Conservation (phyloP, 2,329 filamentous ascomycete genomes). For the Claviceps humidiphila region DNA sequence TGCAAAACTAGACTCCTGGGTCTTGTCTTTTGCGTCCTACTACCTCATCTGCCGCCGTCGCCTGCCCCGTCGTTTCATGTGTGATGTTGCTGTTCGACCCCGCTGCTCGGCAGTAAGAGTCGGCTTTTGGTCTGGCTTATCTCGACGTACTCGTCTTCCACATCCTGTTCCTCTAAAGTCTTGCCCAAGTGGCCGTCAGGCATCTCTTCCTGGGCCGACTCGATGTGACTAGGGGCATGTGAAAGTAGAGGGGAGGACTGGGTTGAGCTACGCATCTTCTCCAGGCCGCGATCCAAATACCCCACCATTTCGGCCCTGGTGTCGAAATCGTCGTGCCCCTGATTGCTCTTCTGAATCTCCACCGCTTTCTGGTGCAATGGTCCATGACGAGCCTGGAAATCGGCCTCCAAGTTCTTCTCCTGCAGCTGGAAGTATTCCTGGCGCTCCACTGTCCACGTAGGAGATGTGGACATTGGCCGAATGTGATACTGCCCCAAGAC, state of each 20-base stretch:
- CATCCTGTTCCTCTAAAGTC: conserved; percentile 12
- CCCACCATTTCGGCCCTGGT: conserved; percentile 34
- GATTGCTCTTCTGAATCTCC: conserved; percentile 17
- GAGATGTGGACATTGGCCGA: conserved; percentile 23
- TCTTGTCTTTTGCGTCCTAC: neutral
- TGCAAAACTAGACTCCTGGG: neutral
- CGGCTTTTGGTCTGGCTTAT: conserved; percentile 16
- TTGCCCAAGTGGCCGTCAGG: conserved; percentile 17
- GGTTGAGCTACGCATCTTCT: conserved; percentile 25
- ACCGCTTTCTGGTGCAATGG: conserved; percentile 32
- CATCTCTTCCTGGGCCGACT: conserved; percentile 12
- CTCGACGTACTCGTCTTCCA: conserved; percentile 23
- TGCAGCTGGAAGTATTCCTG: conserved; percentile 27
- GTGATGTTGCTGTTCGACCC: conserved; percentile 6
- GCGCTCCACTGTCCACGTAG: conserved; percentile 26
- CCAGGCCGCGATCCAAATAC: conserved; percentile 32
- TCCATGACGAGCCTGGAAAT: conserved; percentile 33
- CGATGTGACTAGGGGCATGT: conserved; percentile 17
- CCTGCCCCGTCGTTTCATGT: conserved; percentile 11
- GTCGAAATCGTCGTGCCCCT: conserved; percentile 25
- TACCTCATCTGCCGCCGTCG: conserved; percentile 15
- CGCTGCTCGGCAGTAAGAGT: neutral
- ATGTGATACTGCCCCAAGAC: conserved; percentile 30
- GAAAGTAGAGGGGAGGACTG: conserved; percentile 7
- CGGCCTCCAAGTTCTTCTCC: conserved; percentile 35